phyloP scores from a whole-genome alignment of 202 grass and related monocot genomes.

The Carex sylvatica region DNA sequence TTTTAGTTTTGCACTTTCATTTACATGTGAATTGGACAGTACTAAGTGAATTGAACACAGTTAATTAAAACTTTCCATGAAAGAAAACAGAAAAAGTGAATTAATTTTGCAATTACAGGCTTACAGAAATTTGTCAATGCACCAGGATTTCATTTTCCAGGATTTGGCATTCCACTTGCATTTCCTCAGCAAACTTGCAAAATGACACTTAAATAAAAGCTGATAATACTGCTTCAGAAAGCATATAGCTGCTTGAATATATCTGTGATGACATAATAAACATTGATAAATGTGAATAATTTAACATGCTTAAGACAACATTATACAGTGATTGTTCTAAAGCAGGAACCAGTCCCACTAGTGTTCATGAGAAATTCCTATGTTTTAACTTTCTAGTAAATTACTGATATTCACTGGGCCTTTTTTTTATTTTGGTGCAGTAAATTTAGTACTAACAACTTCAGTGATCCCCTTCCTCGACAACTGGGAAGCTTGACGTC shows the following conservation, averaged over 20 bases:
- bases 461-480: constrained; percentile 5
- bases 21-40: background rate
- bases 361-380: background rate
- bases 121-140: background rate
- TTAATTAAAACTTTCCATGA: background rate
- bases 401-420: background rate
- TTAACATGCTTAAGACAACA: background rate
- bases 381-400: background rate
- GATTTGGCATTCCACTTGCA: background rate
- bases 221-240: constrained; percentile 8
- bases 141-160: background rate
- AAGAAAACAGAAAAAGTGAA: background rate
- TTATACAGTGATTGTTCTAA: background rate
- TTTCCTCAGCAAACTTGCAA: background rate
- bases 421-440: constrained; percentile 5
- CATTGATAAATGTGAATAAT: background rate
- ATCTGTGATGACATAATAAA: background rate
- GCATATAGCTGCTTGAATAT: background rate
- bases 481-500: background rate
- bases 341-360: background rate
- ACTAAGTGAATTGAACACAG: background rate
- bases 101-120: background rate
- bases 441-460: constrained; percentile 20
- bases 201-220: constrained; percentile 2
- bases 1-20: background rate